Percentiles rank a stretch among this genome's conserved stretches.
Evolutionary conservation across 306 rosid genomes (phyloP).

Genomic region (Cucurbita moschata): DNA sequence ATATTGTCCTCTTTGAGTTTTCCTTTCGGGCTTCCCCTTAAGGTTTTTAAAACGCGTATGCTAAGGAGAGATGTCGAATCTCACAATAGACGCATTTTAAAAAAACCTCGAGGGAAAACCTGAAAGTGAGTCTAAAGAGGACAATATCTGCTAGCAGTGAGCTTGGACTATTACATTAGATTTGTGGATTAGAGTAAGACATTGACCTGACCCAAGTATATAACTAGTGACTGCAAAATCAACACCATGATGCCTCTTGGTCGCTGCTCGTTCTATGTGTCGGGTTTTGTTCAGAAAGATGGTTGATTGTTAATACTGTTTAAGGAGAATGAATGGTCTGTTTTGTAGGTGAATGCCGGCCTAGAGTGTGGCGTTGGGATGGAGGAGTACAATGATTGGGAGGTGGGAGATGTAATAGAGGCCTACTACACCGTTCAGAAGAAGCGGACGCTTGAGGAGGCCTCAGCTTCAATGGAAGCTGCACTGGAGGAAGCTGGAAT

Average conservation of each 20-base stretch:
- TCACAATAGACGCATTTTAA: too few relatives aligned
- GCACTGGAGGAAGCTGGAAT: constrained; percentile 64
- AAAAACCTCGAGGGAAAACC: too few relatives aligned
- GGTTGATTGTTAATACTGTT: neutral
- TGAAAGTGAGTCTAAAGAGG: too few relatives aligned
- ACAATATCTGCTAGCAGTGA: too few relatives aligned
- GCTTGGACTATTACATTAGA: neutral
- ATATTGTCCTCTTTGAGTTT: too few relatives aligned
- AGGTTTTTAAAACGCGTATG: too few relatives aligned
- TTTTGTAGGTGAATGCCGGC: constrained; percentile 69
- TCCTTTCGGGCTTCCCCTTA: too few relatives aligned
- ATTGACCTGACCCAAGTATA: neutral
- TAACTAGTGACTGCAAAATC: neutral
- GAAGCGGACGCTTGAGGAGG: constrained; percentile 91
- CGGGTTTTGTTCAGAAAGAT: neutral
- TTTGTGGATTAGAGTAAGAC: neutral
- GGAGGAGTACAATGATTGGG: constrained; percentile 77
- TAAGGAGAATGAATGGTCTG: neutral
- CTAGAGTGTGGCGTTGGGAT: constrained; percentile 83
- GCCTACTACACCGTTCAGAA: constrained; percentile 62
- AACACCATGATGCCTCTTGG: neutral
- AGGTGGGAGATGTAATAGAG: constrained; percentile 64
- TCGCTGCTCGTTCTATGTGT: neutral
- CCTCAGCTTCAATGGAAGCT: constrained; percentile 81
- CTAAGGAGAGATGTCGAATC: too few relatives aligned